Evolutionary conservation across 176 grass and related monocot species (phyloP).

Genomic region (Oryza brachyantha): DNA sequence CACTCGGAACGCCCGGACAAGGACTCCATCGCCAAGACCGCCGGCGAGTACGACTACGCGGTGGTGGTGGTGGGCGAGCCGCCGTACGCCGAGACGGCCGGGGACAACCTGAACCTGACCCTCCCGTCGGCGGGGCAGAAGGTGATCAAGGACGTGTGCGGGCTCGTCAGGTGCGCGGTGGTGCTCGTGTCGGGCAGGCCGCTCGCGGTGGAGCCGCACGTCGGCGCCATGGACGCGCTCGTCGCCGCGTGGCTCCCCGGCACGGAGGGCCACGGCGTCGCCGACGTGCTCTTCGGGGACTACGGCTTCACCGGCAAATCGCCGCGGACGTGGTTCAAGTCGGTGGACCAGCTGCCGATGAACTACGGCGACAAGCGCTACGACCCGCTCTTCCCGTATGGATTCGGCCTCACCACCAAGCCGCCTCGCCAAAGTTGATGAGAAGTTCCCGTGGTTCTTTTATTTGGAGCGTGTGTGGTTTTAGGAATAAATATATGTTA

Average conservation of each 20-base stretch:
- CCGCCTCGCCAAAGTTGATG: no score
- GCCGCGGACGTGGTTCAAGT: constrained; percentile 84
- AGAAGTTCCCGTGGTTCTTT: no score
- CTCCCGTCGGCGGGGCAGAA: constrained; percentile 38
- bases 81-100: constrained; percentile 62
- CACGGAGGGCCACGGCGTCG: constrained; percentile 70
- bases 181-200: constrained; percentile 64
- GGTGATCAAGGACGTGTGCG: constrained; percentile 49
- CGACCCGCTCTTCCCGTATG: constrained; percentile 66
- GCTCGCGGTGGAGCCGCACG: constrained; percentile 64
- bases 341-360: constrained; percentile 81
- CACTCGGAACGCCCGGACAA: constrained; percentile 47
- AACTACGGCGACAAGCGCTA: constrained; percentile 70
- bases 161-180: constrained; percentile 61
- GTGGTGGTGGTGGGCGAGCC: constrained; percentile 56
- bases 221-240: constrained; percentile 58
- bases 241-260: constrained; percentile 87
- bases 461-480: no score
- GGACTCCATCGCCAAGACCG: constrained; percentile 23
- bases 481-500: no score
- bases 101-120: constrained; percentile 61
- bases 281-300: constrained; percentile 79
- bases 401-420: constrained; percentile 62
- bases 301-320: constrained; percentile 73
- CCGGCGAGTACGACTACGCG: constrained; percentile 49